These are phyloP conservation scores for Eustoma russellianum DNA, from an alignment of 257 asterid genomes.

Conservation along the genomic window DNA sequence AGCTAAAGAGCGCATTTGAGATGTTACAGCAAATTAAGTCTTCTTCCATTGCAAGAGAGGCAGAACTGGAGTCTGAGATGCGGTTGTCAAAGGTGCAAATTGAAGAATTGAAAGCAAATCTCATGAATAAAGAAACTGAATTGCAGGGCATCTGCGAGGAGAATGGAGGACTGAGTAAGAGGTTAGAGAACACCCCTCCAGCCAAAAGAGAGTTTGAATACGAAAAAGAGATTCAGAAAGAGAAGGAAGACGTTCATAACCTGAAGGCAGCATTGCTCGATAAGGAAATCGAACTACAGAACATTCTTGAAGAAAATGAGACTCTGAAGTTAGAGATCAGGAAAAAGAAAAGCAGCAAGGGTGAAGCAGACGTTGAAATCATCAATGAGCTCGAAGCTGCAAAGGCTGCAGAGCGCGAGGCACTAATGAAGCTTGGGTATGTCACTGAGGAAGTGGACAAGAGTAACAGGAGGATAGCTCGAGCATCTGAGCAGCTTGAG, in stretches of 20 bases:
- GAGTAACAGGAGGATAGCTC: slow-evolving; percentile 37
- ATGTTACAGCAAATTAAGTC: slow-evolving; percentile 48
- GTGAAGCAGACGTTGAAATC: slow-evolving; percentile 2
- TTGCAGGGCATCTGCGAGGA: slow-evolving; percentile 81
- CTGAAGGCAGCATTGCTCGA: slow-evolving; percentile 36
- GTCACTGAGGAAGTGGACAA: slow-evolving; percentile 58
- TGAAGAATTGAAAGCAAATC: slow-evolving; percentile 71
- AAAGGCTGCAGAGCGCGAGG: slow-evolving; percentile 53
- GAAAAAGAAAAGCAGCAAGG: slow-evolving; percentile 19
- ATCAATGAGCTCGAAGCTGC: slow-evolving; percentile 31
- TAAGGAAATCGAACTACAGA: slow-evolving; percentile 42
- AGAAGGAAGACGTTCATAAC: slow-evolving; percentile 25
- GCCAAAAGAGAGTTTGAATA: not conserved
- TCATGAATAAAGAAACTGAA: slow-evolving; percentile 89
- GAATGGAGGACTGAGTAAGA: slow-evolving; percentile 45
- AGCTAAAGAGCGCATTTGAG: slow-evolving; percentile 38
- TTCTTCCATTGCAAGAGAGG: slow-evolving; percentile 36
- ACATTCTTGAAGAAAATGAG: slow-evolving; percentile 39
- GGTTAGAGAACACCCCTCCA: slow-evolving; percentile 22
- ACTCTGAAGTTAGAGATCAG: slow-evolving; percentile 33
- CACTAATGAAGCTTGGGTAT: slow-evolving; percentile 40
- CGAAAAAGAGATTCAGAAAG: slow-evolving; percentile 23
- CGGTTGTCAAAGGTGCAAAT: slow-evolving; percentile 34
- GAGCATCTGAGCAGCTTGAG: slow-evolving; percentile 62
- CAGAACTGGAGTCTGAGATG: slow-evolving; percentile 40